Evolutionary conservation across 2,329 filamentous ascomycete genomes (phyloP), one percentile per base, ranked within the genome.

Genomic region (Nectriaceae sp.): DNA sequence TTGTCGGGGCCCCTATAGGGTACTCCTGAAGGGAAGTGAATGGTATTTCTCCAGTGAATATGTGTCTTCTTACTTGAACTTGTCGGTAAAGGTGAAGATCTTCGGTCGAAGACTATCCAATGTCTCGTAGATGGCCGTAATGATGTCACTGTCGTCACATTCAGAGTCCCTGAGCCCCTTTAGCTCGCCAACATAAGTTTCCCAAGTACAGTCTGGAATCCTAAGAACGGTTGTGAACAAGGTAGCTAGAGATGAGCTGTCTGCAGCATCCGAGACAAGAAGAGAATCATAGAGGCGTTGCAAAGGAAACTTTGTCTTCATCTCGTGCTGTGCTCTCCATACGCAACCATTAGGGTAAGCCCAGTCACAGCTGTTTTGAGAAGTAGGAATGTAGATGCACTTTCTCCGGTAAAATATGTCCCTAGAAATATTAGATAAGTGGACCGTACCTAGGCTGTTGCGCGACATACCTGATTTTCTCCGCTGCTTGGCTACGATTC

Each of bases 121-220:
- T 33, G 0, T 20, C 10, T n/a, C 54, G 22, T 3, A 61, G 10
- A 0, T 31, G 40, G 0, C 1, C 2, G 11, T 60, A 60, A 58
- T 54, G 21, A 58, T 51, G 40, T 61, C 49, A 1, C 56, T 52
- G 3, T 24, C 29, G 11, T 39, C 10, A 11, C 21, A 40, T 5
- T n/a, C 5, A 3, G n/a, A n/a, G n/a, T 5, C 37, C 31, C 53
- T 62, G 16, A 52, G 18, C 3, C 33, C 38, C n/a, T 49, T 42
- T 21, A 61, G 38, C 36, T 62, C 59, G 2, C 31, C 20, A 4
- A 62, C 2, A 11, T 57, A 55, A 5, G 54, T 24, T 3, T 41
- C 36, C 49, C 59, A 62, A 0, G 42, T 49, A 21, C 43, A 51
- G 4, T 62, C 49, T 0, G n/a, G 26, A 2, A 61, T 29, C 2